phyloP scores from a whole-genome alignment of 257 asterid species.

The Ilex asprella region DNA sequence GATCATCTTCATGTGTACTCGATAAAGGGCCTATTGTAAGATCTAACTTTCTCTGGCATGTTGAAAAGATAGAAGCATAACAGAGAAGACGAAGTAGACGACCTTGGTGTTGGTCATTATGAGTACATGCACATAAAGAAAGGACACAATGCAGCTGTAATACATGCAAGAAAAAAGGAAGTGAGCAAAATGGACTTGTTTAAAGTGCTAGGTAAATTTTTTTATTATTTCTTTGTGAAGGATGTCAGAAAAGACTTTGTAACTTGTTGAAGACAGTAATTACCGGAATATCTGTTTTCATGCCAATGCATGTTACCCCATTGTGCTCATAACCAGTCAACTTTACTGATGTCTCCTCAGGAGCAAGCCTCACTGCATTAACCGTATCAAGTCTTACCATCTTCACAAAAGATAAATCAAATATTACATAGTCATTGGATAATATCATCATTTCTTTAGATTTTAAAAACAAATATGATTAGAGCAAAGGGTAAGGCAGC shows the following conservation, averaged over 20 bases:
- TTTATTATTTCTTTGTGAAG: too few species aligned
- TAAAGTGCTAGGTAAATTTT: constrained; percentile 10
- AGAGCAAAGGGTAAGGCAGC: too few species aligned
- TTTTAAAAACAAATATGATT: too few species aligned
- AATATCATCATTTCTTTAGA: too few species aligned
- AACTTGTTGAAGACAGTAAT: not conserved
- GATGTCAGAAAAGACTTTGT: not conserved
- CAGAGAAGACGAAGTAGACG: too few species aligned
- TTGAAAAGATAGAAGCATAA: too few species aligned
- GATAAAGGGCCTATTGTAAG: constrained; percentile 9
- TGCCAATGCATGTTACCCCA: constrained; percentile 85
- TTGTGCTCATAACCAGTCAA: constrained; percentile 82
- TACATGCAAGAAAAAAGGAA: too few species aligned
- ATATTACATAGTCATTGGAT: not conserved
- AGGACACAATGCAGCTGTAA: too few species aligned
- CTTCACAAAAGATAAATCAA: not conserved
- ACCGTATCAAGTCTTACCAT: constrained; percentile 19
- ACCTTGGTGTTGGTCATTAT: too few species aligned
- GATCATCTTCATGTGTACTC: constrained; percentile 15
- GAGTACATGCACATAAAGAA: too few species aligned
- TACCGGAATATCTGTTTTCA: constrained; percentile 90
- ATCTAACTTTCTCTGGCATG: too few species aligned
- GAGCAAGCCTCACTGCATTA: constrained; percentile 88
- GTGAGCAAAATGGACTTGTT: constrained; percentile 6
- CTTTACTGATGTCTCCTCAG: constrained; percentile 58